These are phyloP conservation scores for Globisporangium rhizosaccharum DNA, from an alignment of 352 stramenopile species.

Conservation along the genomic window DNA sequence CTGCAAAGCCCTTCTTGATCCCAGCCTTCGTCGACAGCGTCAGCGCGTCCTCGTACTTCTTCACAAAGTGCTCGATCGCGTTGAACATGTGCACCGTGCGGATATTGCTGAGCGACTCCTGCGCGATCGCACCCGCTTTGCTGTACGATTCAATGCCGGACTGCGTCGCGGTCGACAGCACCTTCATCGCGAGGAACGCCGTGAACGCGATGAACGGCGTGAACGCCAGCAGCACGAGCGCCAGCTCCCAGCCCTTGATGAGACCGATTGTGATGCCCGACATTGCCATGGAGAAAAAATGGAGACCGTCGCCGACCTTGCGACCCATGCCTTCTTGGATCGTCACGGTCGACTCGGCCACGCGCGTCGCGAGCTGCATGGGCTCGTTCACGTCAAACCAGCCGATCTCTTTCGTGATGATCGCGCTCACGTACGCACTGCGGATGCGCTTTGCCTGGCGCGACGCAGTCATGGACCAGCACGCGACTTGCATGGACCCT, in stretches of 20 bases:
- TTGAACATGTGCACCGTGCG: slow-evolving; percentile 82
- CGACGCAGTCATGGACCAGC: slow-evolving; percentile 55
- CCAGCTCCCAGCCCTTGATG: slow-evolving; percentile 57
- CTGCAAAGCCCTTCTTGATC: slow-evolving; percentile 45
- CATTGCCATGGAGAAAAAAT: slow-evolving; percentile 59
- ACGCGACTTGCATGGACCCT: slow-evolving; percentile 18
- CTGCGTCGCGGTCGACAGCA: slow-evolving; percentile 42
- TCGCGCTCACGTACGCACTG: slow-evolving; percentile 24
- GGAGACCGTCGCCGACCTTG: slow-evolving; percentile 49
- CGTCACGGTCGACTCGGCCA: slow-evolving; percentile 28
- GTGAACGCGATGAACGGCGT: slow-evolving; percentile 58
- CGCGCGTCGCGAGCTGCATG: slow-evolving; percentile 22
- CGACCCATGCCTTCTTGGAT: slow-evolving; percentile 65
- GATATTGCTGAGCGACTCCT: slow-evolving; percentile 68
- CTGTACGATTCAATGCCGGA: slow-evolving; percentile 51
- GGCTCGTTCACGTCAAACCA: slow-evolving; percentile 47
- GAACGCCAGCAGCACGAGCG: slow-evolving; percentile 57
- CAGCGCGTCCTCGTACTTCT: slow-evolving; percentile 56
- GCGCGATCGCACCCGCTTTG: slow-evolving; percentile 59
- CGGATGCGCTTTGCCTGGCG: slow-evolving; percentile 45
- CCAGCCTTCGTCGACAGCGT: slow-evolving; percentile 35
- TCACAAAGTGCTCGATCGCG: slow-evolving; percentile 44
- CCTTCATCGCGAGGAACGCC: slow-evolving; percentile 43
- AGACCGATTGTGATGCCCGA: slow-evolving; percentile 61
- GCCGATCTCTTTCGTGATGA: slow-evolving; percentile 31